Conservation (phyloP, 2,329 filamentous ascomycete species). For the Arthrobotrys conoides region DNA sequence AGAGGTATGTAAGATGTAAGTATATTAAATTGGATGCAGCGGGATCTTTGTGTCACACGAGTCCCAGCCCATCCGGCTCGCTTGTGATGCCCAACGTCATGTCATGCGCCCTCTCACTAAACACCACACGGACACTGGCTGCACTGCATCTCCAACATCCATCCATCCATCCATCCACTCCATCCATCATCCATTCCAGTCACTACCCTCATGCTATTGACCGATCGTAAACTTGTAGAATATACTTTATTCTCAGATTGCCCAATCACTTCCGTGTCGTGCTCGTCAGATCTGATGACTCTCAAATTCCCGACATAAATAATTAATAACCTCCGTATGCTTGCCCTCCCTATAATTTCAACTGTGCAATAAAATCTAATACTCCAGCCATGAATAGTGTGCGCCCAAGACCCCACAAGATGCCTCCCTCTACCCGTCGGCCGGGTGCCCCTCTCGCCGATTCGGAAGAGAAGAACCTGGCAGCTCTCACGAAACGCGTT, state of each 20-base stretch:
- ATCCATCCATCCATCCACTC: too few relatives aligned
- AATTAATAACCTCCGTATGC: constrained; percentile 31
- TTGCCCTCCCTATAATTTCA: constrained; percentile 19
- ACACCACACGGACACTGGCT: too few relatives aligned
- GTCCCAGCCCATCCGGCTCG: constrained; percentile 28
- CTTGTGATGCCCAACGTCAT: constrained; percentile 34
- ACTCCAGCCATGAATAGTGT: constrained; percentile 40
- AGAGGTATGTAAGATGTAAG: too few relatives aligned
- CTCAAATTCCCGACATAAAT: constrained; percentile 25
- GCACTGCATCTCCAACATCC: too few relatives aligned
- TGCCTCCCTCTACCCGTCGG: constrained; percentile 62
- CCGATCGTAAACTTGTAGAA: constrained; percentile 21
- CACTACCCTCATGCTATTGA: background rate
- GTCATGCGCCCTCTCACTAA: constrained; percentile 19
- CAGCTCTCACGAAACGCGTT: constrained; percentile 83
- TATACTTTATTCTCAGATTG: constrained; percentile 6
- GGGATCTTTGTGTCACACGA: constrained; percentile 33
- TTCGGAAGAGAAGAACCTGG: constrained; percentile 81
- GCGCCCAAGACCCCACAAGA: constrained; percentile 57
- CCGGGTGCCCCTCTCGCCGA: constrained; percentile 69
- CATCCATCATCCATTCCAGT: too few relatives aligned
- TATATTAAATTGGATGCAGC: constrained; percentile 1
- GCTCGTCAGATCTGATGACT: constrained; percentile 24
- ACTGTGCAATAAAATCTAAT: constrained; percentile 10
- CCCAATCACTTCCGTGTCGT: constrained; percentile 16